A percentile compares a stretch with the other conserved stretches of the same genome.
Evolutionary conservation across 495 filamentous ascomycete species (phyloP).

Genomic region (Penicillium silybi): DNA sequence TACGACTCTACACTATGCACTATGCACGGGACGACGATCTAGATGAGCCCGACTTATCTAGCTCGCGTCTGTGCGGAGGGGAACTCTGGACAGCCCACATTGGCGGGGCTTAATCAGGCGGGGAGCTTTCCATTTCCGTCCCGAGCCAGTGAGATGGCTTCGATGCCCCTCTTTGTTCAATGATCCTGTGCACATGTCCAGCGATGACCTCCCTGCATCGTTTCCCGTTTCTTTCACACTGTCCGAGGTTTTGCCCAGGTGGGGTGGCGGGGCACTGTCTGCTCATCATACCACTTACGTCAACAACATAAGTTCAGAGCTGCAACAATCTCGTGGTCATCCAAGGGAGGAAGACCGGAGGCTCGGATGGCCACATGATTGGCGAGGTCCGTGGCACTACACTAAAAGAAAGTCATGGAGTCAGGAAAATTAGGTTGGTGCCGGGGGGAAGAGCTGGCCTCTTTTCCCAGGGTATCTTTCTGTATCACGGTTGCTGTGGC

Average conservation of each 20-base stretch:
- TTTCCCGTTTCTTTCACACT: too few relatives aligned
- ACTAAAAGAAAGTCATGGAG: background rate
- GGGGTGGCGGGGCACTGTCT: background rate
- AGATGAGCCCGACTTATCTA: background rate
- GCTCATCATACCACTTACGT: background rate
- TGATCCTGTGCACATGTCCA: background rate
- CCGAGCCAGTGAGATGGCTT: background rate
- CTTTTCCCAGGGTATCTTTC: background rate
- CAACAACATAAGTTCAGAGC: background rate
- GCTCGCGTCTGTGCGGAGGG: background rate
- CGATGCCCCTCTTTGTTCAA: background rate
- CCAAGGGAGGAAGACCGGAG: constrained; percentile 12
- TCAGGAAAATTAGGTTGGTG: constrained; percentile 4
- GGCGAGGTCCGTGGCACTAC: constrained; percentile 1
- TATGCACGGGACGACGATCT: background rate
- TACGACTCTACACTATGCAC: too few relatives aligned
- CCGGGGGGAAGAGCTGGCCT: background rate
- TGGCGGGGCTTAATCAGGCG: background rate
- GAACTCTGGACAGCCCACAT: background rate
- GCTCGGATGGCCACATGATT: constrained; percentile 18
- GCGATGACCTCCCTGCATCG: background rate
- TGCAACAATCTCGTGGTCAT: background rate
- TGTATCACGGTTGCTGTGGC: constrained; percentile 1
- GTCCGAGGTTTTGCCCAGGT: background rate
- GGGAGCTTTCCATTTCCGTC: background rate